Conservation (phyloP, 2,329 filamentous ascomycete species). For the Botryotinia calthae region DNA sequence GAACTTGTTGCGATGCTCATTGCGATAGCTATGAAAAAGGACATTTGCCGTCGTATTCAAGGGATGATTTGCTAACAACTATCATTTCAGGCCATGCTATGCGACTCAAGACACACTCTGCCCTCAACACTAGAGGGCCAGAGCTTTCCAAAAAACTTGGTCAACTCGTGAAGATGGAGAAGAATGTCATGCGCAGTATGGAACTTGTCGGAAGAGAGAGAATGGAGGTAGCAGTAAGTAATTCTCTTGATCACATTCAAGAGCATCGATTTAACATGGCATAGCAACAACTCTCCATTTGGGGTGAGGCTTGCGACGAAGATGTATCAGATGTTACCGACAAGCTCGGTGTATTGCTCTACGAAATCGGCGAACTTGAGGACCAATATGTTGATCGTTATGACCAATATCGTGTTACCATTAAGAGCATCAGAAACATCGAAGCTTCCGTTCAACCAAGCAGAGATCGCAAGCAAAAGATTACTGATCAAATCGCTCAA, state of each 20-base stretch:
- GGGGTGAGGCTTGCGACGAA: conserved; percentile 93
- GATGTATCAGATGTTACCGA: conserved; percentile 98
- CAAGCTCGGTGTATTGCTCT: conserved; percentile 95
- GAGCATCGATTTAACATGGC: conserved; percentile 22
- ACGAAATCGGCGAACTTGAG: conserved; percentile 90
- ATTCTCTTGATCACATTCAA: neutral
- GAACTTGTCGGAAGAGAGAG: conserved; percentile 92
- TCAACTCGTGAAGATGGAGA: conserved; percentile 99
- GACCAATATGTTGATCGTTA: conserved; percentile 97
- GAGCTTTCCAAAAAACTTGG: conserved; percentile 97
- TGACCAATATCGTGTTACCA: conserved; percentile 97
- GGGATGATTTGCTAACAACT: conserved; percentile 50
- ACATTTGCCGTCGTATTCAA: neutral
- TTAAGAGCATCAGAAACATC: conserved; percentile 99
- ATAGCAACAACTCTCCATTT: conserved; percentile 97
- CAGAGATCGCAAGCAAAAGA: conserved; percentile 98
- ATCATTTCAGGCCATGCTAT: conserved; percentile 69
- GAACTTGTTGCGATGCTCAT: neutral
- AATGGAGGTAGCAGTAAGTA: conserved; percentile 94
- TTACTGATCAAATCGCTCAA: conserved; percentile 97
- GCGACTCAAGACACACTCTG: conserved; percentile 71
- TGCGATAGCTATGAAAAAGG: neutral
- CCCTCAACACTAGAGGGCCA: conserved; percentile 54
- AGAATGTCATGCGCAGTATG: conserved; percentile 99
- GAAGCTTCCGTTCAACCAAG: conserved; percentile 97